Conservation (phyloP, 1,139 yeast genomes). For the Kodamaea plutei region DNA sequence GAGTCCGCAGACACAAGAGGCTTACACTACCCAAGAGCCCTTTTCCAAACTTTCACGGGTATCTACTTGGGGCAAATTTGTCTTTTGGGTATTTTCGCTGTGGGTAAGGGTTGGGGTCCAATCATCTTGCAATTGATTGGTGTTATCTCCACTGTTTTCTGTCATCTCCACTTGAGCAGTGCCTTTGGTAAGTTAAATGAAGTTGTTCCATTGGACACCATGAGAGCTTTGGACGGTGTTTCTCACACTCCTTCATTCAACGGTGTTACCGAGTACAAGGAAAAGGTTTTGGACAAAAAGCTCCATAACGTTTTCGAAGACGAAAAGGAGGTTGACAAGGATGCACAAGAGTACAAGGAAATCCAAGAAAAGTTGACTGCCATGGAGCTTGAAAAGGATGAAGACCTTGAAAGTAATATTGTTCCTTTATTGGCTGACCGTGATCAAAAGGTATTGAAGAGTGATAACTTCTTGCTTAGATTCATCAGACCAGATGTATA, state of each 20-base stretch:
- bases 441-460: constrained; percentile 31
- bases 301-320: constrained; percentile 8
- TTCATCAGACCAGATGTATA: constrained; percentile 67
- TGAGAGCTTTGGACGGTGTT: constrained; percentile 68
- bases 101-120: constrained; percentile 96
- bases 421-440: constrained; percentile 55
- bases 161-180: constrained; percentile 54
- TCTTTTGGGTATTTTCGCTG: constrained; percentile 77
- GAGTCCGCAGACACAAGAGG: constrained; percentile 75
- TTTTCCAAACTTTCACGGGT: constrained; percentile 85
- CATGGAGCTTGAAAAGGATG: constrained; percentile 15
- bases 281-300: constrained; percentile 27
- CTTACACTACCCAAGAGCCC: constrained; percentile 78
- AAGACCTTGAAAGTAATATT: constrained; percentile 13
- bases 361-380: constrained; percentile 18
- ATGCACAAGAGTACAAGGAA: constrained; percentile 13
- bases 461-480: constrained; percentile 34
- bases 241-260: constrained; percentile 49
- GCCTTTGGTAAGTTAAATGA: constrained; percentile 64
- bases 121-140: constrained; percentile 69
- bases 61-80: constrained; percentile 83
- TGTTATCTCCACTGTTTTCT: constrained; percentile 58
- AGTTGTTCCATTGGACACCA: constrained; percentile 61
- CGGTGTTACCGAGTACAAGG: constrained; percentile 34
- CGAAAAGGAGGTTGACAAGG: constrained; percentile 14